These are phyloP conservation scores for Jaenimonas drosophilae DNA, from an alignment of 208 protist species.

Conservation along the genomic window DNA sequence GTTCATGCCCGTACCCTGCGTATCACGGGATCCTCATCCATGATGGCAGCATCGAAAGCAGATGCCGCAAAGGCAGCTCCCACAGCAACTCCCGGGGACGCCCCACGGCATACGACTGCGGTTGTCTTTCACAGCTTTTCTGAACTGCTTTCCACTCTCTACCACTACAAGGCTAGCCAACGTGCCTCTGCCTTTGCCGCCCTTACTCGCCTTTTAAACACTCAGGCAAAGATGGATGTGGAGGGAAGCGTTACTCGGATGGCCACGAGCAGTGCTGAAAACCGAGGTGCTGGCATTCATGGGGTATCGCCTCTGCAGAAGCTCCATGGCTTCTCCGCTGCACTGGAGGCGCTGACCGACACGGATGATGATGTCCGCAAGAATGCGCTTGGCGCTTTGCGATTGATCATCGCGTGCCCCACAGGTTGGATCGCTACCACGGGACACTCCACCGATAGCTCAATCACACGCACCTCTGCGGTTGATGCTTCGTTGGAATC, in stretches of 20 bases:
- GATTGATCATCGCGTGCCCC: slow-evolving; percentile 22
- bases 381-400: slow-evolving; percentile 27
- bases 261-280: not conserved
- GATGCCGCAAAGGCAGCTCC: not conserved
- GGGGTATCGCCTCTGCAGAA: slow-evolving; percentile 35
- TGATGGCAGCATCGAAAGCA: slow-evolving; percentile 10
- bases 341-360: slow-evolving; percentile 62
- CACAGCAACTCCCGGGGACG: not conserved
- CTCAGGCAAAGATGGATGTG: slow-evolving; percentile 9
- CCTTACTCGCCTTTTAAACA: slow-evolving; percentile 23
- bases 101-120: not conserved
- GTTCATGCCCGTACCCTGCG: slow-evolving; percentile 72
- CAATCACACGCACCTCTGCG: not conserved
- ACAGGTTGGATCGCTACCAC: no score
- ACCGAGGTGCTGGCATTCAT: not conserved
- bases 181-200: slow-evolving; percentile 48
- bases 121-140: slow-evolving; percentile 19
- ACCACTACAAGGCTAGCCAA: slow-evolving; percentile 55
- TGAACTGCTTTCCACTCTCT: slow-evolving; percentile 33
- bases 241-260: not conserved
- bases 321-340: slow-evolving; percentile 39
- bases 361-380: slow-evolving; percentile 57
- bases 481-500: not conserved
- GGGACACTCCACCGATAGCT: not conserved
- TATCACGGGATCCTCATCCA: slow-evolving; percentile 34